These are phyloP conservation scores for Coccomyxa sp. DNA, from an alignment of 139 green algal species.

Conservation along the genomic window DNA sequence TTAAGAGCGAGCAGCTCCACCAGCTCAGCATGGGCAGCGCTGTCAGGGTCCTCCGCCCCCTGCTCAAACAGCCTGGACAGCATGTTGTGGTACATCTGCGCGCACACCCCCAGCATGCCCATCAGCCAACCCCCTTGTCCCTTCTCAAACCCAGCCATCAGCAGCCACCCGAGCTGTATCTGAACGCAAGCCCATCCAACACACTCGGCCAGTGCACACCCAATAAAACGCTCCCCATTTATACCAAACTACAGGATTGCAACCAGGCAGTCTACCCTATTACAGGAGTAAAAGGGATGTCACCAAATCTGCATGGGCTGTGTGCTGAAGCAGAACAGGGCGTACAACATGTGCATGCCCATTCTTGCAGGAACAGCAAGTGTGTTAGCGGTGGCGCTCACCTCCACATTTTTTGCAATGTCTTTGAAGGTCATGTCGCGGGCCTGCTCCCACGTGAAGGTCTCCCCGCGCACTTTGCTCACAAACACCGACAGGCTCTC, in stretches of 20 bases:
- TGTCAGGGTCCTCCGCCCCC: not conserved
- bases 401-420: not conserved
- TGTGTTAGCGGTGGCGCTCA: not conserved
- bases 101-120: not conserved
- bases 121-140: not conserved
- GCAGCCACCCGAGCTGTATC: not conserved
- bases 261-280: no score
- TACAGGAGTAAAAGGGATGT: no score
- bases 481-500: not conserved
- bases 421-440: slow-evolving; percentile 7
- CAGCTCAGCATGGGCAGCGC: not conserved
- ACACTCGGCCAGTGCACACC: no score
- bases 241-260: no score
- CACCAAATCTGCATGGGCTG: not conserved
- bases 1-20: not conserved
- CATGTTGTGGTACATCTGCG: slow-evolving; percentile 2
- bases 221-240: no score
- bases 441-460: not conserved
- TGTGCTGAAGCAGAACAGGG: not conserved
- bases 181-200: not conserved
- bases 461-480: slow-evolving; percentile 2
- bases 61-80: not conserved
- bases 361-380: no score
- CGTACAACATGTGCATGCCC: no score
- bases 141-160: not conserved